Evolutionary conservation across 176 grass and related monocot species (phyloP).

Genomic region (Aegilops bicornis): DNA sequence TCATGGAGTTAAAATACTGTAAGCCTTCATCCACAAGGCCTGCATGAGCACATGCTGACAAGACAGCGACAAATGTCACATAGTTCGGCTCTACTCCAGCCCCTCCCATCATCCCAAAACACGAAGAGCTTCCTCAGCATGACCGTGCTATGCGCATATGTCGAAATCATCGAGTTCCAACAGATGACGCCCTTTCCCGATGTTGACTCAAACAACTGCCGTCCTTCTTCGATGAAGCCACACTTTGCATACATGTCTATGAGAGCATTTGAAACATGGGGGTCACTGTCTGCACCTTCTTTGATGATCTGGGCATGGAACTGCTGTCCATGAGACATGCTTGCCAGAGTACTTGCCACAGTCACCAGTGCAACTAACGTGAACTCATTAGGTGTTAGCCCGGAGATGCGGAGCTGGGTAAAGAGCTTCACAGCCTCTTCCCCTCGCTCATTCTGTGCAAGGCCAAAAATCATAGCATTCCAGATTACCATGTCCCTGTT

Average conservation of each 20-base stretch:
- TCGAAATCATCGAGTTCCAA: slow-evolving; percentile 92
- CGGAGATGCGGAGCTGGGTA: slow-evolving; percentile 38
- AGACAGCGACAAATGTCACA: slow-evolving; percentile 70
- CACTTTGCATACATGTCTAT: slow-evolving; percentile 92
- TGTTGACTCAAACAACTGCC: slow-evolving; percentile 63
- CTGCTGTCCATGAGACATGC: slow-evolving; percentile 67
- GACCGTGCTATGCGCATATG: slow-evolving; percentile 65
- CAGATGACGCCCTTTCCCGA: slow-evolving; percentile 53
- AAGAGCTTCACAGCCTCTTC: slow-evolving; percentile 77
- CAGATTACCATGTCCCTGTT: slow-evolving; percentile 61
- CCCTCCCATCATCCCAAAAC: slow-evolving; percentile 60
- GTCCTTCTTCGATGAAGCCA: slow-evolving; percentile 67
- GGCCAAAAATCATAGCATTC: slow-evolving; percentile 87
- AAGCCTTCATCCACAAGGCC: slow-evolving; percentile 68
- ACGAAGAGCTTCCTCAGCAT: slow-evolving; percentile 58
- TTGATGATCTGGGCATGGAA: slow-evolving; percentile 69
- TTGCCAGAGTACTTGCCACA: slow-evolving; percentile 68
- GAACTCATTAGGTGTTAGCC: slow-evolving; percentile 56
- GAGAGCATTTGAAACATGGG: slow-evolving; percentile 76
- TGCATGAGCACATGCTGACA: slow-evolving; percentile 79
- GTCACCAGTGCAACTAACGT: slow-evolving; percentile 76
- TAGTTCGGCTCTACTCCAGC: slow-evolving; percentile 65
- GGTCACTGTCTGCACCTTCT: slow-evolving; percentile 49
- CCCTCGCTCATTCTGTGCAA: slow-evolving; percentile 59
- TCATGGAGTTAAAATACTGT: slow-evolving; percentile 63